Evolutionary conservation across 1,139 yeast species (phyloP).

Genomic region (Taiozyma onychis): DNA sequence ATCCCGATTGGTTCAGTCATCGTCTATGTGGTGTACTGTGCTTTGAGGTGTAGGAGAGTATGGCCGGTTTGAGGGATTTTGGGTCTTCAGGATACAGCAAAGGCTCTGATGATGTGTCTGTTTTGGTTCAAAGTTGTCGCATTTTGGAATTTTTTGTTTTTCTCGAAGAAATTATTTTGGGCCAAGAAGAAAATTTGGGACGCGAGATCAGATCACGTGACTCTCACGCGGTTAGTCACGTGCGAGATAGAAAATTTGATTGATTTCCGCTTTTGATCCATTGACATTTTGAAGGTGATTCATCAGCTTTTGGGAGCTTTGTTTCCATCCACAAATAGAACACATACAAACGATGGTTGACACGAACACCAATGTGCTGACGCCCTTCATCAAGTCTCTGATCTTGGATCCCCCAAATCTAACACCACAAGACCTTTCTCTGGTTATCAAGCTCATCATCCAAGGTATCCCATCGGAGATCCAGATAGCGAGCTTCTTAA

Average conservation of each 20-base stretch:
- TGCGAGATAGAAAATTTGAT: neutral
- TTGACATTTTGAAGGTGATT: neutral
- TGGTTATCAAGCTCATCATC: constrained; percentile 56
- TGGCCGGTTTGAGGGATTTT: neutral
- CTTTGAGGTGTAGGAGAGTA: neutral
- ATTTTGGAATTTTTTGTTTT: neutral
- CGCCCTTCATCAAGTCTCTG: constrained; percentile 62
- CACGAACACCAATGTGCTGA: constrained; percentile 26
- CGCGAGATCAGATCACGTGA: neutral
- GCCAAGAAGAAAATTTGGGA: neutral
- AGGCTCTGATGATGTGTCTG: neutral
- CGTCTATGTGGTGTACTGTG: neutral
- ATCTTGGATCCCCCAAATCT: constrained; percentile 53
- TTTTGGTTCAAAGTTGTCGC: neutral
- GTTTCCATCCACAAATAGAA: neutral
- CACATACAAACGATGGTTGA: neutral
- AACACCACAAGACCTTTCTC: constrained; percentile 53
- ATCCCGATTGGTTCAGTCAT: constrained; percentile 54
- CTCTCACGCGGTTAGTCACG: neutral
- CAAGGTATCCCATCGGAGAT: constrained; percentile 57
- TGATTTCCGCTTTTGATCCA: neutral
- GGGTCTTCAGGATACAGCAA: neutral
- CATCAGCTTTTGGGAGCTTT: neutral
- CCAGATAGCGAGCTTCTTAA: constrained; percentile 73
- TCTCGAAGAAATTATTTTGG: neutral